Evolutionary conservation across 352 stramenopile genomes (phyloP).

Genomic region (Phytopythium sindhum): DNA sequence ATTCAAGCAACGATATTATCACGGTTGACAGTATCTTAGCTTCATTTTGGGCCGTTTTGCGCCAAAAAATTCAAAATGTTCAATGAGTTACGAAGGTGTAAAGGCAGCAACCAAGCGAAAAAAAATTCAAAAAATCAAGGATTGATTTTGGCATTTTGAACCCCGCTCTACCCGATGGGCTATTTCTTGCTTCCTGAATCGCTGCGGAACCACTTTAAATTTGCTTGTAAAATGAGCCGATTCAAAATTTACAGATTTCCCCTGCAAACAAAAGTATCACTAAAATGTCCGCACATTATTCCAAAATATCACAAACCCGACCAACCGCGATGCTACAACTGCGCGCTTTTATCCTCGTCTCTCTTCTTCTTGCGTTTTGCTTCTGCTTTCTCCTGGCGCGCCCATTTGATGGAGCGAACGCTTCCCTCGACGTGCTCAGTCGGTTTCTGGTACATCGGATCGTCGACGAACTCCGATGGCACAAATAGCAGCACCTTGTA

Average conservation of each 20-base stretch:
- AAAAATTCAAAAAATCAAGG: background rate
- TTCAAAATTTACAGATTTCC: background rate
- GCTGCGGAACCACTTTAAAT: too few relatives aligned
- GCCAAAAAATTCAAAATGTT: background rate
- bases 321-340: background rate
- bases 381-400: background rate
- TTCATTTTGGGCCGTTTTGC: background rate
- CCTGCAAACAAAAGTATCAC: background rate
- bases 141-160: too few relatives aligned
- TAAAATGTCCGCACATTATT: background rate
- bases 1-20: background rate
- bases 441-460: background rate
- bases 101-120: background rate
- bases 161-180: too few relatives aligned
- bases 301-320: background rate
- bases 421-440: background rate
- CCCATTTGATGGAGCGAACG: background rate
- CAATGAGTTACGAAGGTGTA: too few relatives aligned
- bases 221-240: too few relatives aligned
- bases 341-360: background rate
- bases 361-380: constrained; percentile 12
- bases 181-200: too few relatives aligned
- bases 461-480: background rate
- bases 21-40: background rate
- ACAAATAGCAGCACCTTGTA: background rate